phyloP scores from a whole-genome alignment of 2,329 filamentous ascomycete species.

The Aspergillus pseudotamarii region DNA sequence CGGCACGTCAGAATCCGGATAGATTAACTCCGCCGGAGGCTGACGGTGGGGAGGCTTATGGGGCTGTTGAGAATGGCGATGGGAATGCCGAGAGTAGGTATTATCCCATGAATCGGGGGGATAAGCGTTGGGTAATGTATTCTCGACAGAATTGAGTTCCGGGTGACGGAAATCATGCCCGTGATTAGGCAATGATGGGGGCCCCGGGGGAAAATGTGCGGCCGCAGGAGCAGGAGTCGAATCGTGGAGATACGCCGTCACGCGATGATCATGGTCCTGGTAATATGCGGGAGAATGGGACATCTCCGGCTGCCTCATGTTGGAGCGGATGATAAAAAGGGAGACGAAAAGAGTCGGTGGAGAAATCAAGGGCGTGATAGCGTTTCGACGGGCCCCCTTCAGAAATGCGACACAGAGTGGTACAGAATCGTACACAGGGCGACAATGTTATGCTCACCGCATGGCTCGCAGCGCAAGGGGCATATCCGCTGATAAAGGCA shows the following conservation, averaged over 20 bases:
- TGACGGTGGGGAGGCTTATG: slow-evolving; percentile 9
- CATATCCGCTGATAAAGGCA: slow-evolving; percentile 5
- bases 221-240: slow-evolving; percentile 23
- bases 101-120: slow-evolving; percentile 29
- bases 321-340: slow-evolving; percentile 15
- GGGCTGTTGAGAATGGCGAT: slow-evolving; percentile 14
- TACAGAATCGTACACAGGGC: slow-evolving; percentile 25
- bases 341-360: slow-evolving; percentile 18
- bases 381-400: slow-evolving; percentile 17
- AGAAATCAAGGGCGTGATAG: slow-evolving; percentile 22
- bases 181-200: slow-evolving; percentile 11
- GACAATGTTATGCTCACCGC: slow-evolving; percentile 26
- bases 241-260: slow-evolving; percentile 25
- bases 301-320: slow-evolving; percentile 40
- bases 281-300: slow-evolving; percentile 39
- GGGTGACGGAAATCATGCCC: slow-evolving; percentile 17
- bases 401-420: slow-evolving; percentile 25
- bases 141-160: slow-evolving; percentile 23
- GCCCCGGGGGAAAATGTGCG: slow-evolving; percentile 17
- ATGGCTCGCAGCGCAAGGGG: slow-evolving; percentile 27
- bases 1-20: slow-evolving; percentile 20
- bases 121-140: slow-evolving; percentile 21
- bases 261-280: slow-evolving; percentile 31
- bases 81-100: slow-evolving; percentile 22
- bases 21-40: slow-evolving; percentile 21